Evolutionary conservation across 148 eudicot species (phyloP), one percentile per base, ranked within the genome.

Genomic region (Diospyros lotus): DNA sequence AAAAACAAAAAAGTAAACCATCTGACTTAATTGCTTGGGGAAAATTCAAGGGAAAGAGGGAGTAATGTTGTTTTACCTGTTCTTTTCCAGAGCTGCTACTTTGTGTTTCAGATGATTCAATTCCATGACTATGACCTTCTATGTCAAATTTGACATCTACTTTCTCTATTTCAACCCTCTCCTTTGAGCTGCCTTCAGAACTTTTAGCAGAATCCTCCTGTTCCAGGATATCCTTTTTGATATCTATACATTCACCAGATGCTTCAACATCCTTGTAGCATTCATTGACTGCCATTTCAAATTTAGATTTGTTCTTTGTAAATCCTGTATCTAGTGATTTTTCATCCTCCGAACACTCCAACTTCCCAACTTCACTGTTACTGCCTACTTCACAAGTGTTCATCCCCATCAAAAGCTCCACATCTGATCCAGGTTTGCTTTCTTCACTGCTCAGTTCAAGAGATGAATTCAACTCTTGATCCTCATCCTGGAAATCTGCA

Each of bases 101-200:
- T 76, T 56, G 39, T n/a, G 10, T 39, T 9, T 62, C 69, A 6
- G 53, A 62, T 41, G 40, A 18, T 40, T 66, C 72, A 28, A 45
- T 66, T 58, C 70, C 68, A n/a, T 68, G 72, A 45, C 9, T 50
- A 44, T 58, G 44, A 15, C 9, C 50, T 61, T 58, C 77, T 58
- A 52, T 66, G 14, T 73, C 77, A 4, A 51, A 7, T 50, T 73
- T 44, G 40, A 48, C 28, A 3, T 28, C n/a, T 38, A 60, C 62
- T 52, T 70, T 64, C 39, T 70, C 66, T 58, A 28, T 72, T 18
- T 45, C 60, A n/a, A 41, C 50, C 4, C 15, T 39, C 64, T 74
- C 76, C n/a, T 63, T 52, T 51, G 66, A 63, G 76, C 60, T 40
- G 56, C 69, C 68, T 64, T 74, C 76, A 14, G 18, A 53, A 8